phyloP scores from a whole-genome alignment of 345 rosid genomes.

The Murraya koenigii region DNA sequence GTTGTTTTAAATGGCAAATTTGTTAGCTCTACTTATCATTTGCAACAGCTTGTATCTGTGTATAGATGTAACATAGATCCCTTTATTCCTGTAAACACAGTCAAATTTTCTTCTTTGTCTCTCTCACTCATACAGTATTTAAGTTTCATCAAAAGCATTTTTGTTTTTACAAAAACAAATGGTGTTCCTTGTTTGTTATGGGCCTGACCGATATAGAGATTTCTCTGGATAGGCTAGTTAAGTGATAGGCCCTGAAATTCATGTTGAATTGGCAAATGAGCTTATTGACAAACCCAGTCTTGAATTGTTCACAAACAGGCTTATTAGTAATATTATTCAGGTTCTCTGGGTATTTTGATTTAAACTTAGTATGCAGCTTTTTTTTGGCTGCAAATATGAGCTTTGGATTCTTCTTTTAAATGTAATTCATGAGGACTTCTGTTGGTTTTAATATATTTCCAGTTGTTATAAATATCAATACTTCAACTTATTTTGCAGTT shows the following conservation, averaged over 20 bases:
- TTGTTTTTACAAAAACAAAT: background rate
- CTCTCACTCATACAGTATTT: background rate
- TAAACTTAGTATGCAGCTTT: background rate
- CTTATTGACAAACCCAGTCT: background rate
- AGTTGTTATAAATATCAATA: slow-evolving; percentile 1
- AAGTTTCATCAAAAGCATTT: background rate
- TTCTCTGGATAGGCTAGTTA: background rate
- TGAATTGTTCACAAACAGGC: background rate
- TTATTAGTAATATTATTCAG: background rate
- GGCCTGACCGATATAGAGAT: background rate
- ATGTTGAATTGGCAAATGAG: background rate
- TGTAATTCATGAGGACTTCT: background rate
- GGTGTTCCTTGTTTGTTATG: background rate
- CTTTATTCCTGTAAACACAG: background rate
- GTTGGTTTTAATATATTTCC: background rate
- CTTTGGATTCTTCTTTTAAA: background rate
- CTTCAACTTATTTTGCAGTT: slow-evolving; percentile 47
- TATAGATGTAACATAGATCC: background rate
- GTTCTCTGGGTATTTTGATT: background rate
- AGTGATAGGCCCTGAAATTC: background rate
- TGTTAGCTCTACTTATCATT: background rate
- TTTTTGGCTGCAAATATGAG: background rate
- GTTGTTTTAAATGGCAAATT: background rate
- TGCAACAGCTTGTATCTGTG: background rate
- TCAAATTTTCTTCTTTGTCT: background rate